A percentile compares a stretch with the other conserved stretches of the same genome.
phyloP scores from a whole-genome alignment of 2,329 filamentous ascomycete species.

The Fusarium citri region DNA sequence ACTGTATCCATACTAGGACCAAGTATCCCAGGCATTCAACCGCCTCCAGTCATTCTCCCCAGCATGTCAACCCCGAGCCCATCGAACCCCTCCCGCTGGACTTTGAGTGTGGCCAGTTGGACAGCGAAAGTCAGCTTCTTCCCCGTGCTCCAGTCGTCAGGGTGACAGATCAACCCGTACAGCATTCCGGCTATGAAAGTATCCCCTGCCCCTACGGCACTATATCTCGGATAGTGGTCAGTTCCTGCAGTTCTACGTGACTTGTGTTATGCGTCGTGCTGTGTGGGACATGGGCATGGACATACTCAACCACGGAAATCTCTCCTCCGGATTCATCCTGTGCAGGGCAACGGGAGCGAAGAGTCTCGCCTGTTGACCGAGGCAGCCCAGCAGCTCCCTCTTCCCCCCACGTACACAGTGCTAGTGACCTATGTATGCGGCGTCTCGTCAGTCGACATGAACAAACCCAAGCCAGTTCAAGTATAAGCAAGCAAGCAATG shows the following conservation, averaged over 20 bases:
- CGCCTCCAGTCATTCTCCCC: slow-evolving; percentile 29
- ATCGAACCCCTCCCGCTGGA: slow-evolving; percentile 73
- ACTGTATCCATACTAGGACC: background rate
- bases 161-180: slow-evolving; percentile 67
- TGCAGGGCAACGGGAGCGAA: slow-evolving; percentile 56
- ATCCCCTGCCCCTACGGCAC: slow-evolving; percentile 79
- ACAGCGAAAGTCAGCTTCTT: slow-evolving; percentile 71
- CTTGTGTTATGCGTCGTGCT: slow-evolving; percentile 21
- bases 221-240: slow-evolving; percentile 52
- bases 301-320: slow-evolving; percentile 70
- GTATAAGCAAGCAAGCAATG: slow-evolving; percentile 1
- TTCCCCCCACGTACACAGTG: slow-evolving; percentile 71
- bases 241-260: slow-evolving; percentile 32
- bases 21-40: slow-evolving; percentile 21
- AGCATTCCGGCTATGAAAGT: slow-evolving; percentile 80
- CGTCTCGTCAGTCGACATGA: slow-evolving; percentile 38
- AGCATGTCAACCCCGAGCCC: slow-evolving; percentile 56
- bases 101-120: slow-evolving; percentile 74
- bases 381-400: slow-evolving; percentile 56
- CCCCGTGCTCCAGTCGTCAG: slow-evolving; percentile 60
- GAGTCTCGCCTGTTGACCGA: slow-evolving; percentile 45
- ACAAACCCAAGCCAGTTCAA: slow-evolving; percentile 13
- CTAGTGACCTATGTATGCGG: slow-evolving; percentile 56
- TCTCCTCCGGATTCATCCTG: slow-evolving; percentile 51
- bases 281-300: slow-evolving; percentile 51